Evolutionary conservation across 148 eudicot genomes (phyloP), one percentile per base, ranked within the genome.

Genomic region (Chenopodium quinoa): DNA sequence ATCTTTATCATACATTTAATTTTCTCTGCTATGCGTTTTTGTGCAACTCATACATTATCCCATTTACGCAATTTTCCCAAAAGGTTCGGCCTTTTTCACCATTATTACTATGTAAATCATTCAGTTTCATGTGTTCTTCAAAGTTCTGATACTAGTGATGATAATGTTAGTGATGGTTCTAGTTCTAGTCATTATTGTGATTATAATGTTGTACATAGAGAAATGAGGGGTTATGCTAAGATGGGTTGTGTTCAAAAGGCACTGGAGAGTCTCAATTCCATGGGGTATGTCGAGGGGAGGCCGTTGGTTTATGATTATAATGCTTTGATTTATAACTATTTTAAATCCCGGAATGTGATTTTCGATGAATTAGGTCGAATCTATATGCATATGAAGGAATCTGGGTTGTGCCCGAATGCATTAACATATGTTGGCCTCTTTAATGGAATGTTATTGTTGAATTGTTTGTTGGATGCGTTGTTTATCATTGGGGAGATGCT

Each of bases 231-330:
- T 9, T 81, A 84, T 82, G 95, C 92, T 0, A 58, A 71, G 40
- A 82, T 85, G 56, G 93, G 95, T 37, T 71, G 81, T 77, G 78
- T 89, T 56, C 22, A 25, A 6, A 78, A 87, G 78, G 90, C 93
- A 25, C 31, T 89, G 4, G 85, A 84, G 71, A 78, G 82, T 77
- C 81, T 92, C 23, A 78, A 82, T 83, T 77, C 60, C 7, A 87
- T 89, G 87, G 86, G 67, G 48, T 67, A n/a, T 40, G 71, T 82
- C 12, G 78, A 76, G 0, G 85, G 87, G 9, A 91, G 80, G 75
- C 93, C 92, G 1, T 83, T 86, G 1, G 87, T 88, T 13, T 75
- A 79, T 54, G 89, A 92, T 82, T 89, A 83, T 23, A 92, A 91
- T 85, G 83, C 89, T 11, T 84, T 92, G 87, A 78, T 91, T 9